Evolutionary conservation across 306 rosid genomes (phyloP).

Genomic region (Cercis canadensis): DNA sequence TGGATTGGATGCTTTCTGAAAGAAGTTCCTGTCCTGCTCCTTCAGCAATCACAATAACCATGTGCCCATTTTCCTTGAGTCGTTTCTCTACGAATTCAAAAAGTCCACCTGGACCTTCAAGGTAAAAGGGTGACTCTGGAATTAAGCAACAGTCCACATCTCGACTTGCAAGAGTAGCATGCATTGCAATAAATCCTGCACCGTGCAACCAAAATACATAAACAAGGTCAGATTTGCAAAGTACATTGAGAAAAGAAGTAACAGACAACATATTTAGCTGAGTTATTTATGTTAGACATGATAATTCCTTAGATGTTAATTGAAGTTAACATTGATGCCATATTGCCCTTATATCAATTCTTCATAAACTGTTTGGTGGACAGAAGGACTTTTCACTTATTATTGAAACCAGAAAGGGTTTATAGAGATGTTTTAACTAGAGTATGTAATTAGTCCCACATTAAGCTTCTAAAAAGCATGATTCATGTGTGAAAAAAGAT

Average conservation of each 20-base stretch:
- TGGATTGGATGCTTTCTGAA: conserved; percentile 57
- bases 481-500: too few relatives aligned
- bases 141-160: conserved; percentile 98
- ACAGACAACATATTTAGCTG: neutral
- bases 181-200: conserved; percentile 93
- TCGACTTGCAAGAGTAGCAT: conserved; percentile 96
- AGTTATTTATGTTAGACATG: neutral
- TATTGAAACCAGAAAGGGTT: too few relatives aligned
- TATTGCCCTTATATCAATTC: too few relatives aligned
- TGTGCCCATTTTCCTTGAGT: conserved; percentile 86
- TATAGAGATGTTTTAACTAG: too few relatives aligned
- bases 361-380: too few relatives aligned
- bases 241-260: neutral
- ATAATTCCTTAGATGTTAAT: neutral
- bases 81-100: conserved; percentile 70
- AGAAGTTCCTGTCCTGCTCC: conserved; percentile 96
- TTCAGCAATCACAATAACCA: conserved; percentile 97
- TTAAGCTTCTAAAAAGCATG: too few relatives aligned
- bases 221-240: conserved; percentile 15
- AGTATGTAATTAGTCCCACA: too few relatives aligned
- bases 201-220: conserved; percentile 15
- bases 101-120: conserved; percentile 95
- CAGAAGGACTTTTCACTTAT: too few relatives aligned
- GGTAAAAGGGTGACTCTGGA: conserved; percentile 95
- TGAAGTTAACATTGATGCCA: too few relatives aligned